Evolutionary conservation across 306 rosid species (phyloP).

Genomic region (Nissolia schottii): DNA sequence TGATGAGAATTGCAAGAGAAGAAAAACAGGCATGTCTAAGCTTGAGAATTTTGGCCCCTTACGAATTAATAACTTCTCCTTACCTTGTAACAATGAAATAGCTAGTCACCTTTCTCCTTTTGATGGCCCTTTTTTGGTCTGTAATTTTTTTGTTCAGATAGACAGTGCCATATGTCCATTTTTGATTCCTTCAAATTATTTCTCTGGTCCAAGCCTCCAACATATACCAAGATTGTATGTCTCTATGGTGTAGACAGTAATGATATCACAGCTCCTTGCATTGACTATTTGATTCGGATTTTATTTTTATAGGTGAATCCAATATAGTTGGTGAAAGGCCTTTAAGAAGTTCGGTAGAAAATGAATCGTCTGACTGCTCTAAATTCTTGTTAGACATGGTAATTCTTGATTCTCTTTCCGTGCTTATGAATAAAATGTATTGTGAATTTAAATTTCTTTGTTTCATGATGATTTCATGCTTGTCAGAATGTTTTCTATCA

Average conservation of each 20-base stretch:
- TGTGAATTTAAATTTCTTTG: not conserved
- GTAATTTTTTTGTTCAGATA: not conserved
- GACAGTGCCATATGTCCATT: not conserved
- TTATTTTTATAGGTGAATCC: constrained; percentile 26
- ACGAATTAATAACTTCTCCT: not conserved
- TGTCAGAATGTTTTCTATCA: constrained; percentile 13
- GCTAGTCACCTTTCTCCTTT: not conserved
- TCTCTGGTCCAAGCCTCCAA: not conserved
- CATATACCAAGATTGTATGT: constrained; percentile 5
- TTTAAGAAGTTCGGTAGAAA: constrained; percentile 31
- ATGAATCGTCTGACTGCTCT: constrained; percentile 32
- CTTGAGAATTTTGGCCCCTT: not conserved
- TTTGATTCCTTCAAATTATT: not conserved
- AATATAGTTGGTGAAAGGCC: constrained; percentile 31
- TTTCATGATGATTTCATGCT: constrained; percentile 4
- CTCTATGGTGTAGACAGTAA: constrained; percentile 2
- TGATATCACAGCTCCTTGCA: constrained; percentile 28
- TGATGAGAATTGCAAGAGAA: constrained; percentile 51
- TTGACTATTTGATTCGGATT: constrained; percentile 31
- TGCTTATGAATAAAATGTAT: not conserved
- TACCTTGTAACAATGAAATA: not conserved
- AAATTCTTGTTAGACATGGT: constrained; percentile 41
- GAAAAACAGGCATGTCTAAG: constrained; percentile 56
- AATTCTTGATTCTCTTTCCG: constrained; percentile 3
- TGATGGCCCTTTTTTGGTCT: not conserved